A percentile compares a stretch with the other conserved stretches of the same genome.
Conservation (phyloP, 495 filamentous ascomycete species). For the Penicillium canariense region DNA sequence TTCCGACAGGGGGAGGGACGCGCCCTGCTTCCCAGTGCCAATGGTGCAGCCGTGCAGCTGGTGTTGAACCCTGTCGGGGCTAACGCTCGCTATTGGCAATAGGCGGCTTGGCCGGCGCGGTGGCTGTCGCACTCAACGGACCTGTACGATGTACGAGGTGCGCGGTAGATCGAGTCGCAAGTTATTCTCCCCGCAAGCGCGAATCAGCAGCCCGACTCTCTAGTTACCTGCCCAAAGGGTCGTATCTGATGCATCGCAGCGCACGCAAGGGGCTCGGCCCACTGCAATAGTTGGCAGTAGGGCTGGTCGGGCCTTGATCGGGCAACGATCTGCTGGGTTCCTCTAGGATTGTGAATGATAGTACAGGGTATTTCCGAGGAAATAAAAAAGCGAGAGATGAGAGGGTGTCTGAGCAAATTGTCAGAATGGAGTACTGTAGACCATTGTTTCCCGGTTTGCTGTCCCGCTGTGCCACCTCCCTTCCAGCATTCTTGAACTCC, state of each 20-base stretch:
- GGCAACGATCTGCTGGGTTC: conserved; percentile 7
- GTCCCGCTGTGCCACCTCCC: background rate
- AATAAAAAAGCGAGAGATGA: too few relatives aligned
- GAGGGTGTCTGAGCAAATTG: background rate
- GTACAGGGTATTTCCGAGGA: too few relatives aligned
- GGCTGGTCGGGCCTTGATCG: conserved; percentile 12
- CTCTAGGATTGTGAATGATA: background rate
- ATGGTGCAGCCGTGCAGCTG: too few relatives aligned
- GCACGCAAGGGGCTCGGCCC: conserved; percentile 12
- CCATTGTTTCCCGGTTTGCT: background rate
- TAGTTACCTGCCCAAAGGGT: conserved; percentile 1
- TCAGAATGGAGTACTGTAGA: background rate
- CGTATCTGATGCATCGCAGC: conserved; percentile 11
- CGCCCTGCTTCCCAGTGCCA: too few relatives aligned
- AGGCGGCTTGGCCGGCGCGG: background rate
- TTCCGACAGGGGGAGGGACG: conserved; percentile 1
- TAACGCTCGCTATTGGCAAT: conserved; percentile 16
- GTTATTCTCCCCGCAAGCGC: background rate
- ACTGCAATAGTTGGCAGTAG: background rate
- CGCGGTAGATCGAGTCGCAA: background rate
- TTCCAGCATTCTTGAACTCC: conserved; percentile 5
- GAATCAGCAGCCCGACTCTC: background rate
- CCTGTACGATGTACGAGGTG: background rate
- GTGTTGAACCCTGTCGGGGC: background rate
- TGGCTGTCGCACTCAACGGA: background rate